Base-by-base conservation (phyloP, 2,329 filamentous ascomycete genomes). In the Aureobasidium sp. region DNA sequence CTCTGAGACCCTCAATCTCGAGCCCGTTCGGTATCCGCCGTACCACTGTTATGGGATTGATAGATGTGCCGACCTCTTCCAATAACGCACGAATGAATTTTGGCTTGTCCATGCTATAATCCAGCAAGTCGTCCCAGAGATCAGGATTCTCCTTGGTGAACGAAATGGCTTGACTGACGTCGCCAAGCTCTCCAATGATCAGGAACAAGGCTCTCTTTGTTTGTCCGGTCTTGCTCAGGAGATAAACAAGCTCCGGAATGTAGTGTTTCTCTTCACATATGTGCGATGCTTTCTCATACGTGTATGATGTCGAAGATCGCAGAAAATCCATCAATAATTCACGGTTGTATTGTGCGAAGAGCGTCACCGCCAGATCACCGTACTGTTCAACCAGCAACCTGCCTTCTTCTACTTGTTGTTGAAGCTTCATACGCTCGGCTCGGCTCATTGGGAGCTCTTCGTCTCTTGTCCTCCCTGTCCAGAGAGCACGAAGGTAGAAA, bases 21-120 rank as follows among this genome's bases (percentile, higher is more conserved):
- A 99, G 81, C 0, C 94, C 92, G 70, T 95, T 91, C 0, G 94
- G 94, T 32, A 99, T 99, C 5, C 92, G 85, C 15, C 89, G 83
- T 6, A 99, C 90, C 3, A 99, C 84, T 17, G 88, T 89, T 65
- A 97, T 93, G 0, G 94, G 94, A 70, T 97, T 87, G 70, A 99
- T 94, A 1, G 91, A 86, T 0, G 92, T 97, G 39, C 94, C 94
- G 1, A 96, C 93, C 76, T 97, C 91, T 70, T 96, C 91, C 0
- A 99, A 84, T 3, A 99, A 79, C 0, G 90, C 92, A 13, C 90
- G 87, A 67, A 99, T 97, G 76, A 99, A 99, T 44, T 85, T 85
- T 0, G 94, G 94, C 71, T 97, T 96, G 76, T 97, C 92, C 94
- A 99, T 97, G 64, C 89, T 93, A 74, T 97, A 97, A 68, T 93